These are phyloP conservation scores for Ceraceosorus guamensis DNA, from an alignment of 1,284 basidiomycete genomes.

Conservation along the genomic window DNA sequence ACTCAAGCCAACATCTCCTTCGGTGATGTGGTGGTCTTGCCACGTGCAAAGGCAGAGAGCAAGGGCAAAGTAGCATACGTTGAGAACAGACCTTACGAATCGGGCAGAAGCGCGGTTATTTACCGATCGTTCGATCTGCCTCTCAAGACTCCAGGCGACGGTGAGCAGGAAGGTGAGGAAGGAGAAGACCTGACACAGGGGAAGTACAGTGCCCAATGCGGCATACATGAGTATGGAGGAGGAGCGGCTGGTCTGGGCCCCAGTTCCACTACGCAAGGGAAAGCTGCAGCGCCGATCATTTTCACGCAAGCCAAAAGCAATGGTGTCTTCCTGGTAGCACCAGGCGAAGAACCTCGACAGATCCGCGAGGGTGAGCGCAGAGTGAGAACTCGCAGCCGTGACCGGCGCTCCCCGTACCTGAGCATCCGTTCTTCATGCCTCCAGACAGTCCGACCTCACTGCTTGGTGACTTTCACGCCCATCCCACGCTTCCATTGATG, in stretches of 20 bases:
- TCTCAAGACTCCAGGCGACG: background rate
- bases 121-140: slow-evolving; percentile 49
- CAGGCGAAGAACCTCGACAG: background rate
- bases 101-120: slow-evolving; percentile 58
- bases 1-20: slow-evolving; percentile 51
- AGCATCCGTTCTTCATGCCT: background rate
- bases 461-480: slow-evolving; percentile 54
- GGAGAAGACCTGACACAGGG: slow-evolving; percentile 17
- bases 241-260: slow-evolving; percentile 24
- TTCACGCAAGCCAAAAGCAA: slow-evolving; percentile 29
- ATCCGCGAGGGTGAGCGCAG: background rate
- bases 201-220: slow-evolving; percentile 26
- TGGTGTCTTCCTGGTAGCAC: slow-evolving; percentile 11
- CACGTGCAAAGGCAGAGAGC: background rate
- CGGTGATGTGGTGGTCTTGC: slow-evolving; percentile 15
- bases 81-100: slow-evolving; percentile 60
- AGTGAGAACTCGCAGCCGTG: background rate
- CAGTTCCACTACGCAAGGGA: slow-evolving; percentile 28
- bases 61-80: slow-evolving; percentile 56
- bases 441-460: slow-evolving; percentile 56
- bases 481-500: slow-evolving; percentile 51
- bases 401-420: background rate
- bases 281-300: slow-evolving; percentile 20
- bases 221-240: slow-evolving; percentile 41
- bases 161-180: slow-evolving; percentile 28